These are phyloP conservation scores for Vigna trinervia DNA, from an alignment of 306 rosid genomes.

Conservation along the genomic window DNA sequence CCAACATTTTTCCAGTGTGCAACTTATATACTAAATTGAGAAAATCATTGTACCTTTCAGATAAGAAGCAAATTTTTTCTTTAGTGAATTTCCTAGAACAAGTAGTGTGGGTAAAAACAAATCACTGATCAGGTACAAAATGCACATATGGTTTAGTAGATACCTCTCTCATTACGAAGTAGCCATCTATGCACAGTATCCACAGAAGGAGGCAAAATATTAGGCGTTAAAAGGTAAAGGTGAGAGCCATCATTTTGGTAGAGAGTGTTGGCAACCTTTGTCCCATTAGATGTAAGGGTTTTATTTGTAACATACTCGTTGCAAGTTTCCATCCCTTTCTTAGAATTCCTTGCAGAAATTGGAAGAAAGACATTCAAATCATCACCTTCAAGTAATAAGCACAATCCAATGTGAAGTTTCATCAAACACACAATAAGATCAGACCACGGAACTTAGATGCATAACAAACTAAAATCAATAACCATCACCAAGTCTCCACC, in stretches of 20 bases:
- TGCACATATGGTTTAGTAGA: conserved; percentile 36
- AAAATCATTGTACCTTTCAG: conserved; percentile 30
- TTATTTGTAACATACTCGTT: conserved; percentile 40
- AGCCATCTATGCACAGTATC: conserved; percentile 73
- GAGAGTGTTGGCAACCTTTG: conserved; percentile 60
- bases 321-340: conserved; percentile 47
- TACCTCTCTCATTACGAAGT: conserved; percentile 62
- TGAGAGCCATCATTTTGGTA: conserved; percentile 83
- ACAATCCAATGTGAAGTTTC: conserved; percentile 44
- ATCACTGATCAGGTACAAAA: conserved; percentile 26
- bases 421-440: conserved; percentile 38
- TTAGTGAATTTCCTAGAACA: conserved; percentile 40
- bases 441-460: conserved; percentile 24
- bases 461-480: conserved; percentile 35
- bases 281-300: conserved; percentile 50
- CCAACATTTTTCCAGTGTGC: conserved; percentile 36
- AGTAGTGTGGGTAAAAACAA: conserved; percentile 23
- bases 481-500: conserved; percentile 9
- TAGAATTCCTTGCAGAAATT: conserved; percentile 51
- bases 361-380: conserved; percentile 64
- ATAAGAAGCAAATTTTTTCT: conserved; percentile 44
- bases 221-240: conserved; percentile 72
- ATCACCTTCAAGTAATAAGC: conserved; percentile 59
- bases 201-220: conserved; percentile 73
- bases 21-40: conserved; percentile 23